A percentile compares a stretch with the other conserved stretches of the same genome.
Evolutionary conservation across 2,329 filamentous ascomycete genomes (phyloP).

Genomic region (Niveomyces coronatus): DNA sequence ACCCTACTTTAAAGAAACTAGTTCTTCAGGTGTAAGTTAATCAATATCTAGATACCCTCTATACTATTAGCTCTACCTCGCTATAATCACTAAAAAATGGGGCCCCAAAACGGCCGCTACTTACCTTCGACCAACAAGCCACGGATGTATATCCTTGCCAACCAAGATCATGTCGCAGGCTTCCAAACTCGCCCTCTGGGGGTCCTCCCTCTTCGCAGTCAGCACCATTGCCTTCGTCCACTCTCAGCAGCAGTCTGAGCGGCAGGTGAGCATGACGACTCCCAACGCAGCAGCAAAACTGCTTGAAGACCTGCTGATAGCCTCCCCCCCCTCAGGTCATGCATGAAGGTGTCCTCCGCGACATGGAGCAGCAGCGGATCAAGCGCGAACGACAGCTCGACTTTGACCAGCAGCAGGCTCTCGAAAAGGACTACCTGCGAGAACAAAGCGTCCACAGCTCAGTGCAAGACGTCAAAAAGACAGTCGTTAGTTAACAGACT

Average conservation of each 20-base stretch:
- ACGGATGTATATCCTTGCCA: too few relatives aligned
- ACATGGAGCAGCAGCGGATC: constrained; percentile 85
- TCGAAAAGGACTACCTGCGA: constrained; percentile 86
- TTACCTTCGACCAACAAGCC: too few relatives aligned
- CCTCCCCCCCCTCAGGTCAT: constrained; percentile 57
- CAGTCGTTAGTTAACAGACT: too few relatives aligned
- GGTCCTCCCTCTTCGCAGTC: constrained; percentile 65
- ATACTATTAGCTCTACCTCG: too few relatives aligned
- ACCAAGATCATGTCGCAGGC: constrained; percentile 65
- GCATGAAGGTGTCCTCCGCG: constrained; percentile 88
- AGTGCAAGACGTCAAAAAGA: too few relatives aligned
- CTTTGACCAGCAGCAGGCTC: constrained; percentile 78
- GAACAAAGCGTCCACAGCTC: constrained; percentile 61
- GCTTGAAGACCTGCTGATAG: background rate
- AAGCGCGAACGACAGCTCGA: constrained; percentile 88
- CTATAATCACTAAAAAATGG: too few relatives aligned
- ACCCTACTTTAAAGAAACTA: too few relatives aligned
- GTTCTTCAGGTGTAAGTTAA: too few relatives aligned
- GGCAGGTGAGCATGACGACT: constrained; percentile 70
- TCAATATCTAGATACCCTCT: too few relatives aligned
- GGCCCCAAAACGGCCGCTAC: too few relatives aligned
- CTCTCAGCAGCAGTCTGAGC: constrained; percentile 75
- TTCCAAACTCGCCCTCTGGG: constrained; percentile 74
- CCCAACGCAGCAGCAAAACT: too few relatives aligned
- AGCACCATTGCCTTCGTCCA: constrained; percentile 80